Base-by-base conservation (phyloP, 2,329 filamentous ascomycete species). In the Didymella pinodella region DNA sequence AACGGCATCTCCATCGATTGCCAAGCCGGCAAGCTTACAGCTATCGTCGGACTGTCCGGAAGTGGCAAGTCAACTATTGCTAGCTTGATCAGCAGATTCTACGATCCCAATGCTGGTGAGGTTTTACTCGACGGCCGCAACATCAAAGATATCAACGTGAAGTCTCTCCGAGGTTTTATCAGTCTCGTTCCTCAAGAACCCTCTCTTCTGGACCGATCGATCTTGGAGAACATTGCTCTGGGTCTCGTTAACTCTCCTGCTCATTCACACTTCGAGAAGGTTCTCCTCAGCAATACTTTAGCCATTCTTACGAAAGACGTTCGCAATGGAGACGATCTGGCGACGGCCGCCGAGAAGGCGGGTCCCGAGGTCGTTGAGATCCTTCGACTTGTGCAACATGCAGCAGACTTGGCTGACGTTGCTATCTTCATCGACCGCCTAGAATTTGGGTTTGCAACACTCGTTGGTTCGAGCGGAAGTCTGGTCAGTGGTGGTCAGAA, bases 391-490 rank as follows among this genome's bases (percentile, higher is more conserved):
- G 81, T 85, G 2, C 76, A 80, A 29, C 70, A 67, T 16, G 84
- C 87, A 20, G 83, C 86, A 2, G 77, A 75, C 12, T 78, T 88
- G 28, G 87, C 88, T 0, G 86, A 90, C 72, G 88, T 85, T 0
- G 78, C 80, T 49, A 69, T 68, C 12, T 90, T 88, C 68, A 86
- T 86, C 64, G 76, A 79, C 43, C 76, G 73, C 1, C 80, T 86
- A 1, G 82, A 86, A 47, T 72, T 82, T 65, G 79, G 82, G 36
- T 73, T 81, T 8, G 80, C 79, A 3, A 79, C 79, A 0, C 75
- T 80, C 3, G 83, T 87, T 2, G 86, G 86, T 2, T 78, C 80
- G 7, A 80, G 79, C 11, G 85, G 85, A 26, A 82, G 80, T 34
- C 78, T 86, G 6, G 77, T 88, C 31, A 86, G 83, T 47, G 86